phyloP scores from a whole-genome alignment of 371 early-diverging fungal species.

The Apophysomyces ossiformis region DNA sequence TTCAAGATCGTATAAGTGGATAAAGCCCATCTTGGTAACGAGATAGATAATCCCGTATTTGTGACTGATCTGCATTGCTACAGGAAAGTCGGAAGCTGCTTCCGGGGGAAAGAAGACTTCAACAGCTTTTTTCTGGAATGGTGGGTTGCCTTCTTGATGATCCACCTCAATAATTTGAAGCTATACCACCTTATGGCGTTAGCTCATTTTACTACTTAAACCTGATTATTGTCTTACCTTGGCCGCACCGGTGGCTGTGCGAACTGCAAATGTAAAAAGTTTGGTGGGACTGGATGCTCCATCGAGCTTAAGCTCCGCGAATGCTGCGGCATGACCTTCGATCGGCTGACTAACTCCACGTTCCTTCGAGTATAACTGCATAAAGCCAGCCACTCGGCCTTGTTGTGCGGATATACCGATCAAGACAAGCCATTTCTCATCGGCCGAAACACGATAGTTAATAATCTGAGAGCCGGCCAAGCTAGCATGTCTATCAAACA shows the following conservation, averaged over 20 bases:
- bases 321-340: conserved; percentile 97
- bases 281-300: conserved; percentile 77
- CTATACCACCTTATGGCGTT: conserved; percentile 40
- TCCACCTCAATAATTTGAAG: conserved; percentile 97
- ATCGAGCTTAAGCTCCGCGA: conserved; percentile 89
- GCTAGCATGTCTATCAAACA: conserved; percentile 90
- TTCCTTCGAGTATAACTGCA: conserved; percentile 95
- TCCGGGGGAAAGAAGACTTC: conserved; percentile 97
- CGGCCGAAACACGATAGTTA: conserved; percentile 89
- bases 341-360: conserved; percentile 93
- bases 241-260: conserved; percentile 74
- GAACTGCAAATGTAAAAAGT: conserved; percentile 92
- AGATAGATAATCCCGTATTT: conserved; percentile 93
- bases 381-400: conserved; percentile 90
- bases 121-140: conserved; percentile 88
- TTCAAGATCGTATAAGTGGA: conserved; percentile 95
- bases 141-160: conserved; percentile 92
- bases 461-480: conserved; percentile 92
- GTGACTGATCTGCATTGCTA: conserved; percentile 93
- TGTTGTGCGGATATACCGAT: conserved; percentile 94
- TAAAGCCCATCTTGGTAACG: conserved; percentile 95
- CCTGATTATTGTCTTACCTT: conserved; percentile 58
- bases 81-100: conserved; percentile 94
- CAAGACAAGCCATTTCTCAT: conserved; percentile 93
- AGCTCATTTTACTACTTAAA: not conserved